phyloP scores from a whole-genome alignment of 2,329 filamentous ascomycete species.

The Pleomassaria siparia region DNA sequence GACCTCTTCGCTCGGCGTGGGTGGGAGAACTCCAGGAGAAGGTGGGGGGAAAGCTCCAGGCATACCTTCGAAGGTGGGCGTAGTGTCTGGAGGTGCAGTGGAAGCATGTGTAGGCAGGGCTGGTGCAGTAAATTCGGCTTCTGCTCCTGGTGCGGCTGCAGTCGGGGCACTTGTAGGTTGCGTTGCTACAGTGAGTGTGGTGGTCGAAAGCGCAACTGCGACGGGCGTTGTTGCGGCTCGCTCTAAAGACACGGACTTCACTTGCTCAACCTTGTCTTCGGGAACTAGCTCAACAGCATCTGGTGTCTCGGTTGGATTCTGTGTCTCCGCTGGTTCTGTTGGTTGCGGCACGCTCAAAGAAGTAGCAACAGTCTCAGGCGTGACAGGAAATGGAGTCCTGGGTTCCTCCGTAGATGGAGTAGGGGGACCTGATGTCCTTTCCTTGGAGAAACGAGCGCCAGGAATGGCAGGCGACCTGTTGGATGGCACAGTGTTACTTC shows the following conservation, averaged over 20 bases:
- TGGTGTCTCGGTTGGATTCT: slow-evolving; percentile 21
- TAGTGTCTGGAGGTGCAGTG: slow-evolving; percentile 23
- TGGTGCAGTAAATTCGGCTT: neutral
- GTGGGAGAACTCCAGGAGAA: slow-evolving; percentile 42
- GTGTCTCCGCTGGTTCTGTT: slow-evolving; percentile 18
- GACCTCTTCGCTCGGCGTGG: slow-evolving; percentile 42
- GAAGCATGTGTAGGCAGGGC: neutral
- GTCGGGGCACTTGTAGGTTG: neutral
- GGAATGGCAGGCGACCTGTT: slow-evolving; percentile 76
- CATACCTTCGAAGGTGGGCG: slow-evolving; percentile 27
- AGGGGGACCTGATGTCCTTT: slow-evolving; percentile 55
- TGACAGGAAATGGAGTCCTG: slow-evolving; percentile 22
- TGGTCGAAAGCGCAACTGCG: neutral
- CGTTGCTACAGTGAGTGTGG: too few relatives aligned
- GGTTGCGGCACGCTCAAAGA: neutral
- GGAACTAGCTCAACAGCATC: slow-evolving; percentile 7
- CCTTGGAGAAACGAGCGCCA: slow-evolving; percentile 33
- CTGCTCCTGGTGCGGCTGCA: neutral
- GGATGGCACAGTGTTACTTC: slow-evolving; percentile 91
- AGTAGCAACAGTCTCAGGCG: neutral
- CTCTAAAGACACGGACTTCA: slow-evolving; percentile 13
- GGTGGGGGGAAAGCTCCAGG: slow-evolving; percentile 66
- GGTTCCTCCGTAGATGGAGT: slow-evolving; percentile 46
- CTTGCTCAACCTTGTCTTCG: slow-evolving; percentile 25
- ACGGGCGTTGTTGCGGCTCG: neutral